Evolutionary conservation across 441 rosid genomes (phyloP).

Genomic region (Melianthus villosus): DNA sequence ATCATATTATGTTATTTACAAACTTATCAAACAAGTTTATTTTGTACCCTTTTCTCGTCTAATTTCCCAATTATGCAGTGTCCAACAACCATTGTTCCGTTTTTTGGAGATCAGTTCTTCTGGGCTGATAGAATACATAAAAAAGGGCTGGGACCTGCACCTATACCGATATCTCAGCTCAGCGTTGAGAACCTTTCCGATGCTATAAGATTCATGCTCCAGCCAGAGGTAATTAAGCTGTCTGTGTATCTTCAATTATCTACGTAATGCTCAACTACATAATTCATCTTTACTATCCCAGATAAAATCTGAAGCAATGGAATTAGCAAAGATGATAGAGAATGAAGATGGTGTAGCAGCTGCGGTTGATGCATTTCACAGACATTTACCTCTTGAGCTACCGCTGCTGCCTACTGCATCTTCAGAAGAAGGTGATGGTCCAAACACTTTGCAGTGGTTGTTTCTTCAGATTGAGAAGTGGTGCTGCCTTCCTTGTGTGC

Average conservation of each 20-base stretch:
- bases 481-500: slow-evolving; percentile 60
- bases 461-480: slow-evolving; percentile 44
- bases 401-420: slow-evolving; percentile 35
- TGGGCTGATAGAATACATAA: slow-evolving; percentile 75
- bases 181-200: slow-evolving; percentile 55
- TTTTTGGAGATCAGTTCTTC: slow-evolving; percentile 97
- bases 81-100: slow-evolving; percentile 90
- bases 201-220: slow-evolving; percentile 80
- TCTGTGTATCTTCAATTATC: background rate
- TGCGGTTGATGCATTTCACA: slow-evolving; percentile 79
- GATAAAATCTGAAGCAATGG: slow-evolving; percentile 65
- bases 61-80: slow-evolving; percentile 31
- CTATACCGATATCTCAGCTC: slow-evolving; percentile 72
- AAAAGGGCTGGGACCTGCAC: slow-evolving; percentile 66
- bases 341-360: slow-evolving; percentile 88
- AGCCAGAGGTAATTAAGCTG: slow-evolving; percentile 52
- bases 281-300: slow-evolving; percentile 9
- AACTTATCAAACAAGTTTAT: slow-evolving; percentile 4
- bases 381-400: slow-evolving; percentile 60
- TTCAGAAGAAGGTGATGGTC: slow-evolving; percentile 28
- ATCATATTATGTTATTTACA: background rate
- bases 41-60: slow-evolving; percentile 1
- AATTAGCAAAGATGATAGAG: slow-evolving; percentile 55
- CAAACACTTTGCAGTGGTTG: slow-evolving; percentile 43
- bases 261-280: background rate